Evolutionary conservation across 495 filamentous ascomycete species (phyloP), one percentile per base, ranked within the genome.

Genomic region (Aeminium ludgeri): DNA sequence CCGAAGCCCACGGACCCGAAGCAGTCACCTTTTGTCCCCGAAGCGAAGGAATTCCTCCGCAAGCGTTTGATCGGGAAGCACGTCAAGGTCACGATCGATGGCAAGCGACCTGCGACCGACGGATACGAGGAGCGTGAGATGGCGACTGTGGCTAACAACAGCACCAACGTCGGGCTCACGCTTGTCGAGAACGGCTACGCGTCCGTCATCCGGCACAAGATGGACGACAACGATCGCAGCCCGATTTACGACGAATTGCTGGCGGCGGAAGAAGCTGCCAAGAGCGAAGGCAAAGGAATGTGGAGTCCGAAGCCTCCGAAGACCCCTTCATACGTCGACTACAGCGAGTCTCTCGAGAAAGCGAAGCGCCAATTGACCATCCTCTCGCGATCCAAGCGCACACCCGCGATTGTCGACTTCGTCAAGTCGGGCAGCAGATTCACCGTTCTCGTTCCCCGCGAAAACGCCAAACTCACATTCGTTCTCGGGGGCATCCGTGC

Each of bases 41-140:
- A 95, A 50, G 87, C 91, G 12, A 96, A 96, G 65, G 91, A 99
- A 58, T 96, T 81, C 55, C 61, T 96, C 46, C 74, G 91, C 28
- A 95, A 94, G 68, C 82, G 75, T 54, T 60, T 95, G 4, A 96
- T 99, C 52, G 91, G 84, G 28, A 99, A 99, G 63, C 82, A 92
- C 51, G 85, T 96, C 32, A 76, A 75, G 57, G 69, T 94, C 23
- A 76, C 70, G 15, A 73, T 89, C 39, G 85, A 96, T 59, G 91
- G 91, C 43, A 86, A 86, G 58, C 82, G 86, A 58, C 73, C 89
- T 36, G 85, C 86, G 10, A 82, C 63, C 5, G 89, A 93, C 44
- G 87, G 80, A 5, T 99, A 80, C 50, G 87, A 95, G 55, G 89
- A 86, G 57, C 78, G 85, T 18, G 91, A 99, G 38, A 86, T 96